Evolutionary conservation across 202 grass and related monocot genomes (phyloP).

Genomic region (Panicum virgatum): DNA sequence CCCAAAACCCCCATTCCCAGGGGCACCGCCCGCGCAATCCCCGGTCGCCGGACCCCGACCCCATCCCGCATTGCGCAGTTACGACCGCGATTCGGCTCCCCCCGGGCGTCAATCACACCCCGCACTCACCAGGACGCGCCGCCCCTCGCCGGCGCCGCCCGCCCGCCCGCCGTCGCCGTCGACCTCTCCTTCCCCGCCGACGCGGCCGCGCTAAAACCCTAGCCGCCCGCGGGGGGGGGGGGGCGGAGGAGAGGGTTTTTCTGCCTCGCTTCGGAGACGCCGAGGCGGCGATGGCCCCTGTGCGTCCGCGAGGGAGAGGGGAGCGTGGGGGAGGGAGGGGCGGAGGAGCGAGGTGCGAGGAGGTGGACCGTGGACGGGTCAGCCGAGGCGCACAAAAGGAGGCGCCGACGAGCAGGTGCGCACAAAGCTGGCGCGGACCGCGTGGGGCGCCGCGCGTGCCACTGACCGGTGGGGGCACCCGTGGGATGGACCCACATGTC

Average conservation of each 20-base stretch:
- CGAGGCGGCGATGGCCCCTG: slow-evolving; percentile 12
- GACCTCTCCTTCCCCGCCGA: neutral
- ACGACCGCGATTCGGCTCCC: neutral
- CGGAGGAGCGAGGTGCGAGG: neutral
- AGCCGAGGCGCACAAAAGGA: neutral
- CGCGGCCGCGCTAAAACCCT: slow-evolving; percentile 33
- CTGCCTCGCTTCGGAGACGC: slow-evolving; percentile 26
- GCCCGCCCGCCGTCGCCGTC: neutral
- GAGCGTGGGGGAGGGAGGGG: neutral
- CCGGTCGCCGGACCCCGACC: slow-evolving; percentile 7
- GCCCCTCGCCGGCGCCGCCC: neutral
- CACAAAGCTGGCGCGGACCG: too few relatives aligned
- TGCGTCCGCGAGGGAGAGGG: neutral
- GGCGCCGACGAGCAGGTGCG: slow-evolving; percentile 17
- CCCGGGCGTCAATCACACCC: neutral
- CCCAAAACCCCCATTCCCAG: neutral
- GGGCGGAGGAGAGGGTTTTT: neutral
- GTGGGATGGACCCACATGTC: neutral
- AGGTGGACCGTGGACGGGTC: neutral
- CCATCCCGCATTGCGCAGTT: slow-evolving; percentile 33
- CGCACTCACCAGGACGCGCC: slow-evolving; percentile 33
- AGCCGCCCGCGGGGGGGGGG: neutral
- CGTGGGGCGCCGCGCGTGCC: neutral
- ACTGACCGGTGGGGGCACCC: neutral
- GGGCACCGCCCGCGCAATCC: neutral